Evolutionary conservation across 805 yeast genomes (phyloP).

Genomic region (Millerozyma acaciae): DNA sequence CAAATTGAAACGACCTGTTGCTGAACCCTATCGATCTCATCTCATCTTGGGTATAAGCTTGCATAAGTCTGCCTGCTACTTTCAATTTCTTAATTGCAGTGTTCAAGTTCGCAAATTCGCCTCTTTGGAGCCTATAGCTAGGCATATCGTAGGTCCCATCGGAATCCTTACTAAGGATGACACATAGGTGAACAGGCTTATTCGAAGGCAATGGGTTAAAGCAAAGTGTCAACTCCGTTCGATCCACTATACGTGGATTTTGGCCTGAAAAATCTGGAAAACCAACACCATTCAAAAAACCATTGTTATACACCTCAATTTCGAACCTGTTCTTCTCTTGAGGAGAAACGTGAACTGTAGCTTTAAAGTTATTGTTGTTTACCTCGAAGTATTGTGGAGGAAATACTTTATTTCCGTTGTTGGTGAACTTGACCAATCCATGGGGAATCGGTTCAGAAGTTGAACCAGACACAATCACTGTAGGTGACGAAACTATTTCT

Average conservation of each 20-base stretch:
- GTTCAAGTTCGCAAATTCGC: conserved; percentile 65
- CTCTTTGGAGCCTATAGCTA: conserved; percentile 34
- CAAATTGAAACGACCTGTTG: conserved; percentile 69
- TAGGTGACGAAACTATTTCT: conserved; percentile 40
- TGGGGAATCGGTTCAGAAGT: conserved; percentile 12
- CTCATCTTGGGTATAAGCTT: conserved; percentile 87
- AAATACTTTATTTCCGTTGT: conserved; percentile 38
- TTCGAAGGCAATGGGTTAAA: conserved; percentile 53
- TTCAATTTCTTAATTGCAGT: conserved; percentile 70
- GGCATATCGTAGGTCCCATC: conserved; percentile 71
- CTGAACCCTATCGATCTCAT: conserved; percentile 79
- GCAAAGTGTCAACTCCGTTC: conserved; percentile 18
- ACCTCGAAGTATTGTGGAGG: conserved; percentile 75
- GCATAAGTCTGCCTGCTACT: conserved; percentile 84
- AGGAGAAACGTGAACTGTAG: conserved; percentile 62
- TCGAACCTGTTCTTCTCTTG: conserved; percentile 56
- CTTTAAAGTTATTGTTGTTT: conserved; percentile 62
- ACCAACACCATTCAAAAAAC: conserved; percentile 25
- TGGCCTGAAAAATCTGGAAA: conserved; percentile 15
- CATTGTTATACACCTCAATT: conserved; percentile 47
- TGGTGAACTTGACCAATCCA: conserved; percentile 31
- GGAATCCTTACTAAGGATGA: conserved; percentile 75
- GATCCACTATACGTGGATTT: conserved; percentile 18
- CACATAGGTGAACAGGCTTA: conserved; percentile 78
- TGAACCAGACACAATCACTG: conserved; percentile 33